Evolutionary conservation across 495 filamentous ascomycete species (phyloP).

Genomic region (Oleoguttula mirabilis): DNA sequence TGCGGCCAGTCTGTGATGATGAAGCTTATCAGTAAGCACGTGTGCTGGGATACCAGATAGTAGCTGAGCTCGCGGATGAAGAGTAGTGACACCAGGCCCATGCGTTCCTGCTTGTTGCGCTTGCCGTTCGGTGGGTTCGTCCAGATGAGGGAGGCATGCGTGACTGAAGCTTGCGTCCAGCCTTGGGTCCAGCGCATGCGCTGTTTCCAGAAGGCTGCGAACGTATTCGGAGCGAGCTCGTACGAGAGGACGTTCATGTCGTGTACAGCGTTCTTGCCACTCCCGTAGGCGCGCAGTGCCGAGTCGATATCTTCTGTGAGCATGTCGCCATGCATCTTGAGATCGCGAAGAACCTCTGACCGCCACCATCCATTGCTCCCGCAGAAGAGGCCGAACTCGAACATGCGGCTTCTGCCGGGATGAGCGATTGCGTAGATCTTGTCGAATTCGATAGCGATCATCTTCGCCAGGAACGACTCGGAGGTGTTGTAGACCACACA

Average conservation of each 20-base stretch:
- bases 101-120: neutral
- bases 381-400: slow-evolving; percentile 32
- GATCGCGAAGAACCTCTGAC: slow-evolving; percentile 25
- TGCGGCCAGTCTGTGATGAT: slow-evolving; percentile 27
- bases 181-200: slow-evolving; percentile 31
- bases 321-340: slow-evolving; percentile 33
- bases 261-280: slow-evolving; percentile 26
- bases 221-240: slow-evolving; percentile 27
- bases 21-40: slow-evolving; percentile 25
- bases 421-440: slow-evolving; percentile 36
- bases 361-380: slow-evolving; percentile 35
- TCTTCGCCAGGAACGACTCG: slow-evolving; percentile 24
- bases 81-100: slow-evolving; percentile 7
- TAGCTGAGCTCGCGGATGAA: slow-evolving; percentile 29
- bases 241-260: slow-evolving; percentile 30
- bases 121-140: slow-evolving; percentile 12
- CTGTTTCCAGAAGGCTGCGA: slow-evolving; percentile 32
- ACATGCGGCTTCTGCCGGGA: slow-evolving; percentile 30
- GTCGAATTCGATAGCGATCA: slow-evolving; percentile 35
- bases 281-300: slow-evolving; percentile 27
- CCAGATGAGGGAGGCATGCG: slow-evolving; percentile 25
- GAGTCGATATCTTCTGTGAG: slow-evolving; percentile 36
- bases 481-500: slow-evolving; percentile 33
- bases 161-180: slow-evolving; percentile 28
- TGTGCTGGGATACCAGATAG: slow-evolving; percentile 30